Base-by-base conservation (phyloP, 768 basidiomycete species). In the Termitomyces sp. region DNA sequence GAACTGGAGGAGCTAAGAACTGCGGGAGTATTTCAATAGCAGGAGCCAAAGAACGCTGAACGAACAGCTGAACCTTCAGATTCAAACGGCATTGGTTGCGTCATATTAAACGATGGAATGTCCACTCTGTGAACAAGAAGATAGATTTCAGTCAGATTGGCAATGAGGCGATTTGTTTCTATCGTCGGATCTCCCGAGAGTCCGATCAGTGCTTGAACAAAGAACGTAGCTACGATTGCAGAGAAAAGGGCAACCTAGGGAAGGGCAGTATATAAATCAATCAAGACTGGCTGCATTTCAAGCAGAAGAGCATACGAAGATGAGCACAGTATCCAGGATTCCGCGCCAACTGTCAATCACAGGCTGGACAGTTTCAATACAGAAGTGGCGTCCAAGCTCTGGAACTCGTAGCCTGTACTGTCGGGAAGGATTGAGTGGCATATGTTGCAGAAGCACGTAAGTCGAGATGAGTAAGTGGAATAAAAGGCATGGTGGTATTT, bases 161-260 rank as follows among this genome's bases (percentile, higher is more conserved):
- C 50, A 29, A 65, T 42, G 5, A 65, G 47, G 34, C 60, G 59
- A 44, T 63, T 65, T 16, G 62, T 63, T 23, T 43, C 40, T 7
- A 53, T n/a, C 3, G 40, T 47, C 16, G 51, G 50, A 41, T 62
- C 57, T 27, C 53, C 54, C 12, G 48, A n/a, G 4, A 65, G 54
- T 5, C 49, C 35, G 21, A 37, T 40, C 32, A 62, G 38, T 1
- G 64, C 58, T n/a, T 65, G 58, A 0, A 63, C 64, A 6, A 63
- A 49, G 50, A 65, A 65, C 0, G 64, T 47, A 5, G 64, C 59
- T 4, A 65, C 62, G 19, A 65, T 59, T 3, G 64, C 57, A 21
- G 64, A 59, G 48, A 65, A 65, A 6, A 65, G 49, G n/a, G 58
- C 62, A 50, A 65, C 52, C 64, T 63, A 6, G 37, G 43, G n/a